A percentile compares a stretch with the other conserved stretches of the same genome.
phyloP scores from a whole-genome alignment of 352 stramenopile species.

The Pythium inflatum region DNA sequence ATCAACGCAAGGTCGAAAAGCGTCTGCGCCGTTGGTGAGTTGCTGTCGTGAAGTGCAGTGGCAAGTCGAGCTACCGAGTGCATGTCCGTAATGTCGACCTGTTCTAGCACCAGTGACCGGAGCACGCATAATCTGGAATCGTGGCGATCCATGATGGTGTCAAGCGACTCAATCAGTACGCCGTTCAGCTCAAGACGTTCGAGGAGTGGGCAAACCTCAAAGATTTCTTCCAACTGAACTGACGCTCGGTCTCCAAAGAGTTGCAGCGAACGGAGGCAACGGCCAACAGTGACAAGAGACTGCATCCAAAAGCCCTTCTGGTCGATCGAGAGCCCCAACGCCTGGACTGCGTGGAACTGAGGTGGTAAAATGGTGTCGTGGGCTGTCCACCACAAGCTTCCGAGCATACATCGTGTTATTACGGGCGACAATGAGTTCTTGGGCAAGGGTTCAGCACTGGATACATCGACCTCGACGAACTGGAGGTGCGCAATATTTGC shows the following conservation, averaged over 20 bases:
- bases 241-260: neutral
- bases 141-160: neutral
- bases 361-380: neutral
- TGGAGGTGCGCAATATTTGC: neutral
- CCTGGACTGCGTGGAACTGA: neutral
- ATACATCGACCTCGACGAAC: neutral
- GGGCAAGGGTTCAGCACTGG: neutral
- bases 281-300: neutral
- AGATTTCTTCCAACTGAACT: neutral
- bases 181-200: neutral
- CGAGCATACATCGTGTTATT: too few species aligned
- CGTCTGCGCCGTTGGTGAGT: neutral
- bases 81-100: neutral
- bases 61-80: neutral
- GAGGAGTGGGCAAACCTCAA: neutral
- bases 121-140: neutral
- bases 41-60: neutral
- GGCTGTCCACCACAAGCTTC: neutral
- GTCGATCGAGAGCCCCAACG: neutral
- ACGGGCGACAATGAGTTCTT: neutral
- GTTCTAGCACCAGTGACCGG: neutral
- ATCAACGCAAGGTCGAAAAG: neutral
- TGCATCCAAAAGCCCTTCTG: neutral
- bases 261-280: neutral
- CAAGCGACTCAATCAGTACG: neutral